These are phyloP conservation scores for Vitis riparia DNA, from an alignment of 164 flowering plant genomes.

Conservation along the genomic window DNA sequence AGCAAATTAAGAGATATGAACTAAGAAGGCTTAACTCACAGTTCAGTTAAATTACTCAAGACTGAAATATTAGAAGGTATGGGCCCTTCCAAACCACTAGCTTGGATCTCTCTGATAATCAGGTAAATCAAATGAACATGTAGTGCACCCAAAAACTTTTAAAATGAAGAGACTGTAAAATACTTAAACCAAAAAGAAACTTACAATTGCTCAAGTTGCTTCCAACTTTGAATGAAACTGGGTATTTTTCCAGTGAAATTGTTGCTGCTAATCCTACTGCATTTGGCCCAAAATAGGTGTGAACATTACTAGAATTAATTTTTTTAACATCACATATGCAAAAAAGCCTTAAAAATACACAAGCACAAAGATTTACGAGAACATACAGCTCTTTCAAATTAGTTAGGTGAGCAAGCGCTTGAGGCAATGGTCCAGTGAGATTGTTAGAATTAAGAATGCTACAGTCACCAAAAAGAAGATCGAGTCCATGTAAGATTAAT, in stretches of 20 bases:
- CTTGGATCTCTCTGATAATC: constrained; percentile 8
- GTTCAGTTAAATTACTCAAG: constrained; percentile 20
- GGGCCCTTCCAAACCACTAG: constrained; percentile 30
- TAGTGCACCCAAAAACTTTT: no score
- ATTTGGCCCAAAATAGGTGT: no score
- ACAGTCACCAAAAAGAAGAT: neutral
- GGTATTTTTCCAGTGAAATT: constrained; percentile 31
- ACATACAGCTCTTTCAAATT: no score
- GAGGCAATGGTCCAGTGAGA: no score
- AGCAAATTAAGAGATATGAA: no score
- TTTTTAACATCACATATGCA: no score
- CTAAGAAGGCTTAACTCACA: no score
- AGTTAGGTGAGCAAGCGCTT: no score
- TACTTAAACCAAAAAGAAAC: constrained; percentile 1
- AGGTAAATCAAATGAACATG: neutral
- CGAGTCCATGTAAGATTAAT: neutral
- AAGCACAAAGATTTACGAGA: no score
- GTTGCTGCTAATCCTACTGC: no score
- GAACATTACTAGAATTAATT: no score
- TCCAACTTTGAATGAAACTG: constrained; percentile 29
- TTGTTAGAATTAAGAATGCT: constrained; percentile 14
- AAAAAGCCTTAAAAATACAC: no score
- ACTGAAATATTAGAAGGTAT: constrained; percentile 27
- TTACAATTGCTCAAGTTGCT: constrained; percentile 32
- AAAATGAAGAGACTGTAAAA: neutral